Conservation (phyloP, 2,329 filamentous ascomycete species). For the Sclerotinia nivalis region DNA sequence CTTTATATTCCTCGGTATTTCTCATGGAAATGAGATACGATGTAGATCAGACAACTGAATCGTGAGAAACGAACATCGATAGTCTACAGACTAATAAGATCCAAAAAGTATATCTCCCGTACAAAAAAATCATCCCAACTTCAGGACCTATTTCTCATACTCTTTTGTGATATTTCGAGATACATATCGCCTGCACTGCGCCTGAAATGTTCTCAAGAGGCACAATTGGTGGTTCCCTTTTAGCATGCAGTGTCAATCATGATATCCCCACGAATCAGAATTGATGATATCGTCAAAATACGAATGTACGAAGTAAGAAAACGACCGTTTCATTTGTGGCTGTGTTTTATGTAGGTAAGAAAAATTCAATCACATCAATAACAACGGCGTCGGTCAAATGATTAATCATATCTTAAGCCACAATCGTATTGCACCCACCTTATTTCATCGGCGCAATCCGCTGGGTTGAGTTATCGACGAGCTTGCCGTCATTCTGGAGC, state of each 20-base stretch:
- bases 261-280: slow-evolving; percentile 15
- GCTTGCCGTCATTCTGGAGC: background rate
- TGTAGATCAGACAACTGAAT: background rate
- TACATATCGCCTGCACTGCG: slow-evolving; percentile 7
- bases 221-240: background rate
- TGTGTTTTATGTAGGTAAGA: background rate
- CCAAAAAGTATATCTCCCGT: background rate
- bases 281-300: background rate
- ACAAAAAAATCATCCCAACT: background rate
- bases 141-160: background rate
- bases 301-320: background rate
- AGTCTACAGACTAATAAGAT: background rate
- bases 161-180: background rate
- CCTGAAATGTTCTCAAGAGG: background rate
- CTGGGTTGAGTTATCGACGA: background rate
- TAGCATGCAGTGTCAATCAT: slow-evolving; percentile 5
- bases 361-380: background rate
- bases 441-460: background rate
- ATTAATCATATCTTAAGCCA: background rate
- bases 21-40: slow-evolving; percentile 8
- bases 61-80: slow-evolving; percentile 1
- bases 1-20: background rate
- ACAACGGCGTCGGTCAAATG: slow-evolving; percentile 7
- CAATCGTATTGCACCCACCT: slow-evolving; percentile 1
- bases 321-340: slow-evolving; percentile 5